phyloP scores from a whole-genome alignment of 2,329 filamentous ascomycete genomes.

The Fusarium sp. region DNA sequence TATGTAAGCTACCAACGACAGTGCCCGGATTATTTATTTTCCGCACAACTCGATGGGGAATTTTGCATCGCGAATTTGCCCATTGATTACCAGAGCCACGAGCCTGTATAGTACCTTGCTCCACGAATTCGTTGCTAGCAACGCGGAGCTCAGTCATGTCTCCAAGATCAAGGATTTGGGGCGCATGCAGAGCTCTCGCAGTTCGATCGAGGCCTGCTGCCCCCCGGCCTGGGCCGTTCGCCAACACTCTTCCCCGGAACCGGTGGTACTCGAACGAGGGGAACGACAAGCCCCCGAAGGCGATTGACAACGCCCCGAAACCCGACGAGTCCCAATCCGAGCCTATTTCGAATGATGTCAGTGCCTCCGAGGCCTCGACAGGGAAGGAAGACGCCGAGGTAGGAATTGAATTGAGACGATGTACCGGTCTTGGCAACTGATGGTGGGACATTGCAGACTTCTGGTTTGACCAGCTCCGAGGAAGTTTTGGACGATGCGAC shows the following conservation, averaged over 20 bases:
- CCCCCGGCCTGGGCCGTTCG: conserved; percentile 38
- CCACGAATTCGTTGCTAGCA: conserved; percentile 41
- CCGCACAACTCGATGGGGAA: conserved; percentile 35
- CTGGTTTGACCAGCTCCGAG: conserved; percentile 17
- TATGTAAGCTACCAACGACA: conserved; percentile 32
- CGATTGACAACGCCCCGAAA: conserved; percentile 33
- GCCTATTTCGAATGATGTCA: background rate
- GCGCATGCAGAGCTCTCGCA: conserved; percentile 50
- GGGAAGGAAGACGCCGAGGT: conserved; percentile 33
- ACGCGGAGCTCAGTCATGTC: conserved; percentile 49
- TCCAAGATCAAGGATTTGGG: conserved; percentile 49
- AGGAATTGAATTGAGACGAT: conserved; percentile 32
- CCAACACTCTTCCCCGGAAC: conserved; percentile 34
- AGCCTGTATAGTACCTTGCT: conserved; percentile 38
- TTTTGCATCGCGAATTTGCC: conserved; percentile 43
- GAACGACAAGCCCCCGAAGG: conserved; percentile 40
- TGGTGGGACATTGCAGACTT: conserved; percentile 26
- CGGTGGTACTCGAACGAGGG: conserved; percentile 51
- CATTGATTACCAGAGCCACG: conserved; percentile 39
- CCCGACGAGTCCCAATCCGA: conserved; percentile 17
- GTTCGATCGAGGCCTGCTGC: conserved; percentile 45
- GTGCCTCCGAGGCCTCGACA: conserved; percentile 2
- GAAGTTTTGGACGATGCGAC: conserved; percentile 50
- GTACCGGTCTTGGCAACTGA: conserved; percentile 27
- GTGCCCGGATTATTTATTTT: conserved; percentile 35